Evolutionary conservation across 2,329 filamentous ascomycete species (phyloP).

Genomic region (Didymellaceae sp.): DNA sequence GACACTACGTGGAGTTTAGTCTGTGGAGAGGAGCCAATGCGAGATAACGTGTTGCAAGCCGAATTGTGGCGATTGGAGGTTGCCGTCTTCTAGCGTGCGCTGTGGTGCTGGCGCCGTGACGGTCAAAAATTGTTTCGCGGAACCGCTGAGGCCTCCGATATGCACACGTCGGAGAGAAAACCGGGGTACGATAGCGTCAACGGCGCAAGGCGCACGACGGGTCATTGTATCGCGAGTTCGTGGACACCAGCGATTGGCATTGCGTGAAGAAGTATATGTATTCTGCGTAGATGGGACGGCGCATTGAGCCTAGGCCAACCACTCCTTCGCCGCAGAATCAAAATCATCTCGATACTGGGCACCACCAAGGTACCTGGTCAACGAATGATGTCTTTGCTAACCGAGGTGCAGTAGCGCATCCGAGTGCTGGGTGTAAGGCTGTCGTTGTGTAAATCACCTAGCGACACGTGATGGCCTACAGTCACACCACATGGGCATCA

Average conservation of each 20-base stretch:
- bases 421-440: slow-evolving; percentile 2
- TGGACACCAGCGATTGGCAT: no score
- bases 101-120: slow-evolving; percentile 22
- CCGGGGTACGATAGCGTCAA: slow-evolving; percentile 31
- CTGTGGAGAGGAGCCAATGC: slow-evolving; percentile 35
- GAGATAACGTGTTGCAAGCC: slow-evolving; percentile 21
- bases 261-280: no score
- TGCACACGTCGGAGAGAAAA: slow-evolving; percentile 23
- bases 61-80: slow-evolving; percentile 26
- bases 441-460: no score
- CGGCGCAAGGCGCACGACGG: slow-evolving; percentile 9
- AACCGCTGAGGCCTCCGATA: slow-evolving; percentile 14
- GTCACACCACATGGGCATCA: no score
- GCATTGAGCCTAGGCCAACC: no score
- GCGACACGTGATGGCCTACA: no score
- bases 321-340: neutral
- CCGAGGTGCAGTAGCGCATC: slow-evolving; percentile 10
- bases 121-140: slow-evolving; percentile 21
- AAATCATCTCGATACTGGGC: neutral
- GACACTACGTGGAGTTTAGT: slow-evolving; percentile 24
- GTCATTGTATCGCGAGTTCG: neutral
- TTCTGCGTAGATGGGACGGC: no score
- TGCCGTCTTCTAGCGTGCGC: slow-evolving; percentile 15
- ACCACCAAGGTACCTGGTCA: neutral
- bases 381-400: neutral